These are phyloP conservation scores for Cornus suecica DNA, from an alignment of 148 eudicot genomes.

Conservation along the genomic window DNA sequence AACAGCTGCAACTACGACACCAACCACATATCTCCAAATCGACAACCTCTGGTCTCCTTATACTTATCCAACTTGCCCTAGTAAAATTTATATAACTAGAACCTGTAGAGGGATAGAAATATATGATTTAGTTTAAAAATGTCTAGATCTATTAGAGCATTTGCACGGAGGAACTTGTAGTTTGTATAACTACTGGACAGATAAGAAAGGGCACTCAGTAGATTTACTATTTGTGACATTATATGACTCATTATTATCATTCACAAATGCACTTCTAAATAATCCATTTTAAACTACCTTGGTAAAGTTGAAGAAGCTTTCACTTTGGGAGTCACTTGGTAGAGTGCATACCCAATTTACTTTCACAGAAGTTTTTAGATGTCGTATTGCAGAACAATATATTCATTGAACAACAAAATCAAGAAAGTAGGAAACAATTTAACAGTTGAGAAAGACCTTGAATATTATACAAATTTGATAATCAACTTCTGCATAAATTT, in stretches of 20 bases:
- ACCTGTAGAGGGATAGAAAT: conserved; percentile 45
- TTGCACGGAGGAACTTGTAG: no score
- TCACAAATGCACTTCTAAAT: not conserved
- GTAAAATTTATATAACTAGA: conserved; percentile 80
- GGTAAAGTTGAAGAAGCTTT: no score
- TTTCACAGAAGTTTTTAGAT: not conserved
- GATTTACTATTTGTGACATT: not conserved
- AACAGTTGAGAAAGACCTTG: not conserved
- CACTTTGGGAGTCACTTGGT: not conserved
- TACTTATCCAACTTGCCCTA: conserved; percentile 89
- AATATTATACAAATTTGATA: not conserved
- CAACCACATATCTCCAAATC: conserved; percentile 97
- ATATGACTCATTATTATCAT: not conserved
- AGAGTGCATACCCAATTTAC: not conserved
- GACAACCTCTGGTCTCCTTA: conserved; percentile 95
- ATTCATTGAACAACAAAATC: not conserved
- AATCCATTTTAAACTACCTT: no score
- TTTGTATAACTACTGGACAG: not conserved
- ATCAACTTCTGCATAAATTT: not conserved
- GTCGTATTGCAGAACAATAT: conserved; percentile 4
- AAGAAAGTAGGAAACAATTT: not conserved
- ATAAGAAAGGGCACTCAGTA: not conserved
- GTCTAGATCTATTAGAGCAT: not conserved
- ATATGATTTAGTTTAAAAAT: not conserved
- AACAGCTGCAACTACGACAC: conserved; percentile 92